Evolutionary conservation across 805 yeast species (phyloP), one percentile per base, ranked within the genome.

Genomic region (Candida railenensis): DNA sequence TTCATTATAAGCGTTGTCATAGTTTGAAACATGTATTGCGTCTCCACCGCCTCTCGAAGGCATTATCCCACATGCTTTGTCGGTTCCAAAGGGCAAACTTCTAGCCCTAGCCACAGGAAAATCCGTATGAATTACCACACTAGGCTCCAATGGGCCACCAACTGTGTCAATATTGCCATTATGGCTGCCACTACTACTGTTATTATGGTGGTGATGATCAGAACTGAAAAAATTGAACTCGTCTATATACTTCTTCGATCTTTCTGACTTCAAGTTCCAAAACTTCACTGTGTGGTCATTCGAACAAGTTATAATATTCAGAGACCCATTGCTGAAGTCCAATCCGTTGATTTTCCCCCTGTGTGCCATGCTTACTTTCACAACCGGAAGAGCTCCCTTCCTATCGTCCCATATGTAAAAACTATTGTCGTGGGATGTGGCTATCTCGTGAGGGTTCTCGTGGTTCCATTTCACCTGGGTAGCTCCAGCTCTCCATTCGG

Each of bases 401-500:
- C 99, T 73, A 5, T 81, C 67, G 63, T 94, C 99, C 99, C 99
- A 94, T 1, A 94, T 70, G 49, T 82, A 82, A 37, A 92, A 77
- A 43, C 82, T 75, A 57, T 85, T 80, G 56, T 89, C 96, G 61
- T 94, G 99, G 4, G 95, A 77, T 1, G 94, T 83, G 0, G 97
- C 97, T 22, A 94, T 58, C 25, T 90, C 77, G 58, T 87, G 77
- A 2, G 89, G 82, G 56, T 91, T 84, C 38, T 75, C 72, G 52
- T 81, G 81, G 61, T 86, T 89, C 97, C 98, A 94, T 61, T 92
- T 90, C 14, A 90, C 97, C 63, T 92, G 98, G 0, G 96, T 81
- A 2, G 97, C 96, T 2, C 95, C 92, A 0, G 97, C 95, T 47
- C 87, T 71, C 95, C 97, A 94, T 59, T 92, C 96, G n/a, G 96